Evolutionary conservation across 2,329 filamentous ascomycete species (phyloP).

Genomic region (Trichoderma semiorbis): DNA sequence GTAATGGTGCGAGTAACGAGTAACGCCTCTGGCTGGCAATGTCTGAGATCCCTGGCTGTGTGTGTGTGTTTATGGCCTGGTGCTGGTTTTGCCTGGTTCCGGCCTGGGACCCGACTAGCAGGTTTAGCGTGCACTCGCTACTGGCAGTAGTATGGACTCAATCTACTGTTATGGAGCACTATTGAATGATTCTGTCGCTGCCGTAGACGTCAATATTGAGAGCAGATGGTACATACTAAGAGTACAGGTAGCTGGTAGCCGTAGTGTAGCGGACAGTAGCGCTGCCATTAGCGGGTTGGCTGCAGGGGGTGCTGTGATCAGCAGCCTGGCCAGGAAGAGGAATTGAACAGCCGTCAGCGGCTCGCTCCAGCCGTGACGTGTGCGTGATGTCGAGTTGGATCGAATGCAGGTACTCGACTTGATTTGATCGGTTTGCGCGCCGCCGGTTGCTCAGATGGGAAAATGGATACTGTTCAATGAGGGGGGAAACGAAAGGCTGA

Average conservation of each 20-base stretch:
- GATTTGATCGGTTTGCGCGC: neutral
- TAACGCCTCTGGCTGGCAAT: neutral
- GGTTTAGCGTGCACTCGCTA: neutral
- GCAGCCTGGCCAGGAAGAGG: neutral
- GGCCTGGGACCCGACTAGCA: neutral
- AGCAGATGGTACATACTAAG: too few relatives aligned
- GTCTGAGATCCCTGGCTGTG: neutral
- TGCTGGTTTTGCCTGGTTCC: neutral
- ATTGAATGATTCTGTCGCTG: too few relatives aligned
- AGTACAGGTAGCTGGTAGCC: too few relatives aligned
- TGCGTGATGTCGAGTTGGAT: neutral
- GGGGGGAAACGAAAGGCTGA: neutral
- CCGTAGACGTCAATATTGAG: neutral
- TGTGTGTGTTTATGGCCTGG: neutral
- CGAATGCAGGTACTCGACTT: neutral
- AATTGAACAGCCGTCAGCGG: neutral
- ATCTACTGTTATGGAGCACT: neutral
- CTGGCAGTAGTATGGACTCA: neutral
- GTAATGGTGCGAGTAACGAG: neutral
- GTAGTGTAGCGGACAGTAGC: neutral
- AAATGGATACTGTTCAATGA: neutral
- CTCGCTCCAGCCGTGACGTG: conserved; percentile 2
- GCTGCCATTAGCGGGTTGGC: conserved; percentile 5
- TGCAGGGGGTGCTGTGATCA: conserved; percentile 11
- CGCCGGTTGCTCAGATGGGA: neutral